A percentile compares a stretch with the other conserved stretches of the same genome.
Conservation (phyloP, 2,329 filamentous ascomycete genomes). For the Dryadomyces quercus-mongolicae region DNA sequence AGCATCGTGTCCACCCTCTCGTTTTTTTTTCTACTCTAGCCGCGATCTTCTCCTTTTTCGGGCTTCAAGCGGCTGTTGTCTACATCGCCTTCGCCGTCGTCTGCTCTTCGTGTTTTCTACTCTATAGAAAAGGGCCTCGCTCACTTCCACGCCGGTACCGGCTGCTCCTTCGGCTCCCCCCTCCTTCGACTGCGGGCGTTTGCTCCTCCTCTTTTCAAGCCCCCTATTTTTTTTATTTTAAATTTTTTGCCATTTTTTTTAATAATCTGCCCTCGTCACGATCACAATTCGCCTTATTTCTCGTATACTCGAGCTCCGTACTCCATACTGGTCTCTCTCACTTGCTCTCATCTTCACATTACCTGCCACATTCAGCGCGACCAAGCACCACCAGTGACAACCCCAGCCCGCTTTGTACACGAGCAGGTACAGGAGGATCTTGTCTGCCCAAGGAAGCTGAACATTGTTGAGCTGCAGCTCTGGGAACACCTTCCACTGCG, state of each 20-base stretch:
- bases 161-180: background rate
- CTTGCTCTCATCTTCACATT: background rate
- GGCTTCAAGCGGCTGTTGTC: background rate
- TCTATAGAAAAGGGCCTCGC: background rate
- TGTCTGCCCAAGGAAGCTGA: too few species aligned
- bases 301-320: background rate
- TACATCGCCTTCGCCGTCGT: background rate
- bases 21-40: background rate
- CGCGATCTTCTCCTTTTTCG: background rate
- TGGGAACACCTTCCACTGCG: background rate
- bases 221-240: constrained; percentile 1
- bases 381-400: background rate
- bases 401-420: too few species aligned
- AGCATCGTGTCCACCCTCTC: background rate
- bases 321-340: background rate
- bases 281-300: background rate
- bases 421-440: too few species aligned
- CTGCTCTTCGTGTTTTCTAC: background rate
- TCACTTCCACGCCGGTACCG: background rate
- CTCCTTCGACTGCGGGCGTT: background rate
- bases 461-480: too few species aligned
- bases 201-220: background rate
- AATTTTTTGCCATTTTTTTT: background rate
- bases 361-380: background rate
- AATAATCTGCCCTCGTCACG: background rate